Conservation (phyloP, 1,284 basidiomycete genomes). For the Pascua sp. region DNA sequence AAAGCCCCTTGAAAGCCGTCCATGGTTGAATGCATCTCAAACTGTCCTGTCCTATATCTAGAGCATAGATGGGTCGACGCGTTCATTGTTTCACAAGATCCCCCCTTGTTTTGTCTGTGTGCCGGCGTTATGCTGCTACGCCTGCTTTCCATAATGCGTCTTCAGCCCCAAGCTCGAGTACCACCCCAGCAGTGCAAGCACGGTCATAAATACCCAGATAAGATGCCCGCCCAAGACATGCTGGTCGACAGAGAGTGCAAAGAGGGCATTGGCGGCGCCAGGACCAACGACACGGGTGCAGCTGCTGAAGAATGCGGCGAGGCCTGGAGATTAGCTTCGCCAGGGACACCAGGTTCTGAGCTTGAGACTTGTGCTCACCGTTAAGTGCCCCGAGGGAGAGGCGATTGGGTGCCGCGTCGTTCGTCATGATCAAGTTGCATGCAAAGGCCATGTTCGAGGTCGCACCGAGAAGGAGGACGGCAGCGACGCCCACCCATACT, state of each 20-base stretch:
- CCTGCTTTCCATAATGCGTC: conserved; percentile 2
- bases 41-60: too few relatives aligned
- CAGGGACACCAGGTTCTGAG: not conserved
- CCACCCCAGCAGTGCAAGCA: conserved; percentile 22
- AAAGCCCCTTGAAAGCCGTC: too few relatives aligned
- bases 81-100: too few relatives aligned
- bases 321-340: not conserved
- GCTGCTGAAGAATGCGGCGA: conserved; percentile 24
- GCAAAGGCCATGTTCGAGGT: conserved; percentile 40
- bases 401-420: conserved; percentile 32
- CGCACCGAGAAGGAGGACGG: conserved; percentile 17
- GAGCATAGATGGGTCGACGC: too few relatives aligned
- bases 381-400: conserved; percentile 35
- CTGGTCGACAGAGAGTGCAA: conserved; percentile 39
- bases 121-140: not conserved
- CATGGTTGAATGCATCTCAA: too few relatives aligned
- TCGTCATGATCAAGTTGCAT: conserved; percentile 40
- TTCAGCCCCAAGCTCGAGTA: conserved; percentile 5
- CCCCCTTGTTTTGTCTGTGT: too few relatives aligned
- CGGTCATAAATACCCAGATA: conserved; percentile 30
- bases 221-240: conserved; percentile 36
- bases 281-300: conserved; percentile 34
- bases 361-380: conserved; percentile 9
- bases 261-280: conserved; percentile 30
- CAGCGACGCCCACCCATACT: conserved; percentile 29